A percentile compares a stretch with the other conserved stretches of the same genome.
Conservation (phyloP, 78 protist species). For the Dictyostelium intermedium region DNA sequence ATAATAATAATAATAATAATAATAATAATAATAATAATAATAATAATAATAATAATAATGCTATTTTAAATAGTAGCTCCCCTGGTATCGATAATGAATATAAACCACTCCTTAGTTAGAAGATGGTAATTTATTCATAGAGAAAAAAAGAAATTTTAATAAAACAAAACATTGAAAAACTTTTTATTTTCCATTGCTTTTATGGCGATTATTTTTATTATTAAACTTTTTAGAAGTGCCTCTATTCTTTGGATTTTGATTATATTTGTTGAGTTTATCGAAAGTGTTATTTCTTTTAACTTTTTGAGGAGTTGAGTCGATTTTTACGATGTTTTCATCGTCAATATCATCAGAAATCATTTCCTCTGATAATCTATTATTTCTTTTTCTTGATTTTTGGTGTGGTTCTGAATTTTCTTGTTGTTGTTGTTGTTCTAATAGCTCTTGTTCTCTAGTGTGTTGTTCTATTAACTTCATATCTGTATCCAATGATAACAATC, state of each 20-base stretch:
- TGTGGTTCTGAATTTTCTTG: not conserved
- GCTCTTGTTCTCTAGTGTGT: not conserved
- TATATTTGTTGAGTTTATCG: not conserved
- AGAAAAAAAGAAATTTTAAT: not conserved
- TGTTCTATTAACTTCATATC: not conserved
- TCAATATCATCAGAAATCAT: too few species aligned
- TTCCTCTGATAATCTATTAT: not conserved
- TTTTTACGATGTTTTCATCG: not conserved
- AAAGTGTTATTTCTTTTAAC: not conserved
- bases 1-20: not conserved
- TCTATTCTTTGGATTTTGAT: not conserved
- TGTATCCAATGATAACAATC: not conserved
- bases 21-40: not conserved
- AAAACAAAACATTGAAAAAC: too few species aligned
- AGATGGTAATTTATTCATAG: not conserved
- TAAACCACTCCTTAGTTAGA: conserved; percentile 23
- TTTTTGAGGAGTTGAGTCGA: not conserved
- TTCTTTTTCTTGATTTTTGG: not conserved
- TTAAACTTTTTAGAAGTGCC: not conserved
- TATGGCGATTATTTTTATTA: too few species aligned
- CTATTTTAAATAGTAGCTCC: not conserved
- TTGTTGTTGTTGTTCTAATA: not conserved
- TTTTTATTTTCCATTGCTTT: too few species aligned
- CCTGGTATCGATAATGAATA: not conserved
- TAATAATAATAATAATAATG: not conserved